Base-by-base conservation (phyloP, 2,329 filamentous ascomycete species). In the Nemania sp. region DNA sequence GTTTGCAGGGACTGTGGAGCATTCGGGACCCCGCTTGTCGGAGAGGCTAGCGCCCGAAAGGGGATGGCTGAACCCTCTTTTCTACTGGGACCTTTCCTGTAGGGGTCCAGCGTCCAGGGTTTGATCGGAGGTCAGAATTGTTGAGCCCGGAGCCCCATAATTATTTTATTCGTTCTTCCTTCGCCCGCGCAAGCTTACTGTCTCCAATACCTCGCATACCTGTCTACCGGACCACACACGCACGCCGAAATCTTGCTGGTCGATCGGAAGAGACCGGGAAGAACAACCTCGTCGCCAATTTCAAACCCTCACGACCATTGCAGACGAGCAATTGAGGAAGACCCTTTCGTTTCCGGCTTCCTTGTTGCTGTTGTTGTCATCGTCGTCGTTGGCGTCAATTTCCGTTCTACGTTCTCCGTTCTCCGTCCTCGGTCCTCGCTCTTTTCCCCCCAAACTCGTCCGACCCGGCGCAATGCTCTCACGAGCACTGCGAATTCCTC, bases 381-480 rank as follows among this genome's bases (percentile, higher is more conserved):
- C n/a, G n/a, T n/a, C n/a, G n/a, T n/a, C n/a, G n/a, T n/a, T n/a
- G n/a, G n/a, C n/a, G n/a, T n/a, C n/a, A n/a, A n/a, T n/a, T n/a
- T n/a, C n/a, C n/a, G n/a, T n/a, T n/a, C n/a, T n/a, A n/a, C n/a
- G n/a, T n/a, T n/a, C n/a, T 45, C 36, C 39, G 51, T 7, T 33
- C 17, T 26, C 26, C 28, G 34, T 33, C 28, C 26, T 9, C 30
- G 15, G 22, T 36, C 24, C 33, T 36, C 26, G 24, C 31, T 31
- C n/a, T 24, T 28, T 15, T 11, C 8, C 7, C 23, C 22, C 12
- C 15, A 17, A 30, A 30, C 48, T 28, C 23, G 53, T 31, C 24
- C 54, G 36, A 31, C 48, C 61, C n/a, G 72, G 70, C 72, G 90
- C 7, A 34, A 59, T 90, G 87, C 84, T 90, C 75, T 89, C 86